Percentiles rank a stretch among this genome's conserved stretches.
These are phyloP conservation scores for Kurtzmaniella quercitrusa DNA, from an alignment of 1,139 yeast genomes.

Conservation along the genomic window DNA sequence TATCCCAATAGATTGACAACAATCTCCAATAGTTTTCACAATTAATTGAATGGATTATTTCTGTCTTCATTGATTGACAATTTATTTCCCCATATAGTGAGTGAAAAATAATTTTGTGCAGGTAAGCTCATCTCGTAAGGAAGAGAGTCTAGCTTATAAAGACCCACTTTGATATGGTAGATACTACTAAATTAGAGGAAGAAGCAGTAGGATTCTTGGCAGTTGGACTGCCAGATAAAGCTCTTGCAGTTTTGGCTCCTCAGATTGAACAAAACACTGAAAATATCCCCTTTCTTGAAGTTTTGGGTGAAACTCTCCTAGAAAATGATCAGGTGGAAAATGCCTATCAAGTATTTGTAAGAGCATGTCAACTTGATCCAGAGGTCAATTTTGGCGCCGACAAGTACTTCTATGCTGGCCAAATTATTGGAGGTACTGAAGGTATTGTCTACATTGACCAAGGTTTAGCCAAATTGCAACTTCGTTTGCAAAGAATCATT, in stretches of 20 bases:
- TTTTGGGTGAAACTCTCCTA: constrained; percentile 69
- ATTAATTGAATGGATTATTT: too few relatives aligned
- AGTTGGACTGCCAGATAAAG: constrained; percentile 38
- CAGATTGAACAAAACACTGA: constrained; percentile 22
- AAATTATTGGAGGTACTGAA: constrained; percentile 76
- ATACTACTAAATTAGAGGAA: constrained; percentile 5
- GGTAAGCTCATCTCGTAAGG: neutral
- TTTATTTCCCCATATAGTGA: too few relatives aligned
- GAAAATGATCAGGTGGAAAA: constrained; percentile 76
- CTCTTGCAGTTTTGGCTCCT: constrained; percentile 32
- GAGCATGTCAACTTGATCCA: constrained; percentile 68
- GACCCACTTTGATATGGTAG: neutral
- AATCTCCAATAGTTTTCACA: too few relatives aligned
- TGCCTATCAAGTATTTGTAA: constrained; percentile 64
- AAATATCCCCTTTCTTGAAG: constrained; percentile 31
- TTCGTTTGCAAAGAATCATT: constrained; percentile 29
- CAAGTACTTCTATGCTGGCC: constrained; percentile 87
- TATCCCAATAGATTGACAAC: too few relatives aligned
- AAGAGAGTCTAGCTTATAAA: too few relatives aligned
- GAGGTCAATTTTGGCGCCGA: constrained; percentile 62
- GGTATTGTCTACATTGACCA: constrained; percentile 64
- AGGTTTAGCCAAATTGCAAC: constrained; percentile 55
- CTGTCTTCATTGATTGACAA: too few relatives aligned
- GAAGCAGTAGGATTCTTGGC: constrained; percentile 24
- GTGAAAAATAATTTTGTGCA: neutral